A percentile compares a stretch with the other conserved stretches of the same genome.
Conservation (phyloP, 257 asterid species). For the Nicotiana attenuata region DNA sequence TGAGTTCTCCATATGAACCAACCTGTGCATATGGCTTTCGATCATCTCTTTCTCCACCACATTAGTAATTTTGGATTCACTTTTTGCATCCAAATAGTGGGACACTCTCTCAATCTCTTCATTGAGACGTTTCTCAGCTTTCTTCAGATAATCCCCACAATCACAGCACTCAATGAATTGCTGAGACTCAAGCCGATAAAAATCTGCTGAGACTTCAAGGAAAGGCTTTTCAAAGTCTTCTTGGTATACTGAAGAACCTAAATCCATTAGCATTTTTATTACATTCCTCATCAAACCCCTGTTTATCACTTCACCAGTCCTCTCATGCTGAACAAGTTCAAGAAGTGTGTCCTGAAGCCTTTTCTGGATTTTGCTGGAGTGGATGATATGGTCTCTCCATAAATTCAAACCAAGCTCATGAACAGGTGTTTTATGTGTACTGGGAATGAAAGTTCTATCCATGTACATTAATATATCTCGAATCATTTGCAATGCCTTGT, state of each 20-base stretch:
- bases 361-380: conserved; percentile 23
- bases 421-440: conserved; percentile 31
- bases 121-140: conserved; percentile 28
- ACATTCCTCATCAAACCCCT: conserved; percentile 32
- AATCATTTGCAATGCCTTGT: conserved; percentile 36
- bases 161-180: conserved; percentile 30
- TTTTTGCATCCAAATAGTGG: conserved; percentile 22
- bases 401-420: conserved; percentile 31
- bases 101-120: conserved; percentile 34
- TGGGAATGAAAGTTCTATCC: conserved; percentile 33
- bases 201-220: conserved; percentile 30
- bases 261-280: conserved; percentile 30
- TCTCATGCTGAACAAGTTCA: conserved; percentile 22
- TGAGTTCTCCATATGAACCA: conserved; percentile 33
- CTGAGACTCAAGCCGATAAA: conserved; percentile 26
- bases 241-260: conserved; percentile 27
- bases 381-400: conserved; percentile 33
- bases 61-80: conserved; percentile 26
- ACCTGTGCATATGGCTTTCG: conserved; percentile 23
- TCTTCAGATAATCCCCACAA: conserved; percentile 32
- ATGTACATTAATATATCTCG: conserved; percentile 34
- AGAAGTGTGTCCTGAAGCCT: conserved; percentile 32
- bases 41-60: conserved; percentile 34
- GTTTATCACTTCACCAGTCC: conserved; percentile 33
- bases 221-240: conserved; percentile 31